phyloP scores from a whole-genome alignment of 2,329 filamentous ascomycete species.

The Metarhizium rileyi region DNA sequence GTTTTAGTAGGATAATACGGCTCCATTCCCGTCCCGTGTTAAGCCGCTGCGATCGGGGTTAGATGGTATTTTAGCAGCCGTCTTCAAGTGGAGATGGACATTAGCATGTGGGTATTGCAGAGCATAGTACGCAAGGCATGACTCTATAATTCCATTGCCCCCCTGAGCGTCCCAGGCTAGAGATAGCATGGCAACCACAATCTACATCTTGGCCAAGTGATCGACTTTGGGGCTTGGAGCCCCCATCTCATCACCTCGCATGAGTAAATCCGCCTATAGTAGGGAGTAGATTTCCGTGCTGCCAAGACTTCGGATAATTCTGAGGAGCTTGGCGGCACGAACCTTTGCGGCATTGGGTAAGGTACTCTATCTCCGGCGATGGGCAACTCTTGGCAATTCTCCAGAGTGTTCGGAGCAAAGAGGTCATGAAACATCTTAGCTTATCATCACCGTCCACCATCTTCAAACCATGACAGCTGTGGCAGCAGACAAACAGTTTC shows the following conservation, averaged over 20 bases:
- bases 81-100: not conserved
- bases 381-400: not conserved
- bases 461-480: not conserved
- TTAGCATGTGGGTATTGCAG: not conserved
- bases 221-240: not conserved
- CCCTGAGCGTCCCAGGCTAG: too few species aligned
- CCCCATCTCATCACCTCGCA: not conserved
- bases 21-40: slow-evolving; percentile 3
- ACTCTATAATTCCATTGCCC: too few species aligned
- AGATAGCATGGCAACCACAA: not conserved
- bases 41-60: not conserved
- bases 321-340: not conserved
- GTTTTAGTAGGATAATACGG: not conserved
- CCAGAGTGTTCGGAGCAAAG: slow-evolving; percentile 4
- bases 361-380: not conserved
- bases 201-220: not conserved
- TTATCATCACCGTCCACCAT: not conserved
- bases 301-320: not conserved
- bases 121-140: not conserved
- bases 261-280: not conserved
- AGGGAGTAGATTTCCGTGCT: not conserved
- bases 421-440: slow-evolving; percentile 2
- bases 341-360: not conserved
- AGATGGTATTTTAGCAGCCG: not conserved
- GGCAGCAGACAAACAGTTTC: not conserved